Percentiles rank a stretch among this genome's conserved stretches.
Evolutionary conservation across 306 rosid genomes (phyloP).

Genomic region (Luffa aegyptiaca): DNA sequence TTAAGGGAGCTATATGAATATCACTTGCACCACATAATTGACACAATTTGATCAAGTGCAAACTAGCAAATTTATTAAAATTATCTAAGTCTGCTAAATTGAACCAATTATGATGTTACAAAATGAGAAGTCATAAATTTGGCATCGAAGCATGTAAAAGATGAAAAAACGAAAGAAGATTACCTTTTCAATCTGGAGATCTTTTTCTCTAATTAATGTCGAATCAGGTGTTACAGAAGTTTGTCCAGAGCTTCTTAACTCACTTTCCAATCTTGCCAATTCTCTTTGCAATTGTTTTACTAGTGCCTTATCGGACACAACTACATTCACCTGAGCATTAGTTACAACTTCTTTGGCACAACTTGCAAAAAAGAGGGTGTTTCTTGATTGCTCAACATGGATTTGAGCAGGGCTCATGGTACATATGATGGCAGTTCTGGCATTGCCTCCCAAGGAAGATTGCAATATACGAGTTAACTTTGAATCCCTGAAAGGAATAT

Average conservation of each 20-base stretch:
- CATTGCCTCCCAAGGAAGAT: slow-evolving; percentile 95
- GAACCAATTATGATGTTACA: background rate
- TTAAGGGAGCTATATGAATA: background rate
- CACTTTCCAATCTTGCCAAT: slow-evolving; percentile 70
- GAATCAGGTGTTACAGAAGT: slow-evolving; percentile 31
- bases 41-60: background rate
- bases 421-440: slow-evolving; percentile 93
- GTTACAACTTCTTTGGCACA: slow-evolving; percentile 94
- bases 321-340: slow-evolving; percentile 82
- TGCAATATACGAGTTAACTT: slow-evolving; percentile 97
- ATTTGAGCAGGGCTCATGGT: slow-evolving; percentile 93
- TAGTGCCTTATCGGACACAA: slow-evolving; percentile 88
- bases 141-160: background rate
- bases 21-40: background rate
- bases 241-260: slow-evolving; percentile 46
- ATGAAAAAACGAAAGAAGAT: background rate
- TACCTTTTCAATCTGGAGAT: slow-evolving; percentile 78
- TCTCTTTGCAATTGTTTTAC: slow-evolving; percentile 89
- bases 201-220: slow-evolving; percentile 62
- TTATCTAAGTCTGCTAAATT: background rate
- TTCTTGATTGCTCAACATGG: slow-evolving; percentile 91
- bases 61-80: background rate
- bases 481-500: slow-evolving; percentile 95
- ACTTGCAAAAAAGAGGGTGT: slow-evolving; percentile 96
- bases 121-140: background rate